Base-by-base conservation (phyloP, 768 basidiomycete genomes). In the Chalciporus sphaerocephalus region DNA sequence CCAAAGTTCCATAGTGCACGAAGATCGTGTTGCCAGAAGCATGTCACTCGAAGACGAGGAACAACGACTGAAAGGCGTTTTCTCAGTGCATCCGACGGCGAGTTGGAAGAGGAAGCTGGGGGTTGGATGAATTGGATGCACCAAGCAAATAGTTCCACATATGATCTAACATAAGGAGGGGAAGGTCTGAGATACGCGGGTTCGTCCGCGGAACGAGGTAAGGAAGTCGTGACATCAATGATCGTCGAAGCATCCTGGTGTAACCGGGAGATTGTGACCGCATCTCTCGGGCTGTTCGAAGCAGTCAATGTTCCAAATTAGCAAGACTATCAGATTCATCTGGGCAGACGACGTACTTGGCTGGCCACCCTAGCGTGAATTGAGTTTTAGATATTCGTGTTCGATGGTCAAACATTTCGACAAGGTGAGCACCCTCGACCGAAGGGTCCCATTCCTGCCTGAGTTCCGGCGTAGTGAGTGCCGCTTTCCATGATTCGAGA, bases 1-100 rank as follows among this genome's bases (percentile, higher is more conserved):
- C 81, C 83, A 40, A 92, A 76, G 30, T 81, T 87, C 91, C 92
- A 95, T 30, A 90, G 63, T 0, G 90, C 79, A 51, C 88, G 87
- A 22, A 95, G 78, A 69, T 96, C 90, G 62, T 95, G 93, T 60
- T 94, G 90, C 89, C 91, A 95, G 61, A 95, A 93, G 60, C 90
- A 94, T 2, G 89, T 92, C 50, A 94, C 79, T 28, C 90, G 83
- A 21, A 92, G 61, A 49, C 76, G 71, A 34, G 68, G 72, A 42
- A 58, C 36, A 27, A 23, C 51, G 23, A 48, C 48, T 15, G 66
- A 57, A 37, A 68, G 50, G 15, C 55, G 56, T 42, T 24, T 58
- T 43, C 54, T 59, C 54, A 68, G 58, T 37, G 59, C 51, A 64
- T 77, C 58, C 59, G 74, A 59, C 57, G 70, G 52, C 60, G 57